Percentiles rank a stretch among this genome's conserved stretches.
phyloP scores from a whole-genome alignment of 2,329 filamentous ascomycete species.

The Claviceps humidiphila region DNA sequence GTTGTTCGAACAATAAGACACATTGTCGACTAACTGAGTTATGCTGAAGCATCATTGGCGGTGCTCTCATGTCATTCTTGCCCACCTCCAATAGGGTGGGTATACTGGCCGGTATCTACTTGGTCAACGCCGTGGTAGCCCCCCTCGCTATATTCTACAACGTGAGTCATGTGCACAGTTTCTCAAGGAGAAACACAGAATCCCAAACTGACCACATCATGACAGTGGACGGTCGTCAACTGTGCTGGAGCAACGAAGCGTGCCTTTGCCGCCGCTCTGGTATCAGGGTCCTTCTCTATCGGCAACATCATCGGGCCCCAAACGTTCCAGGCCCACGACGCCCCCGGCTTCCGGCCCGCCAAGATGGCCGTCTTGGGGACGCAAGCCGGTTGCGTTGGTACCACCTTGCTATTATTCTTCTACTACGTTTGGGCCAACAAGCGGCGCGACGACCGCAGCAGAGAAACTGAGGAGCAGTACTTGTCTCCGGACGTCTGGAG shows the following conservation, averaged over 20 bases:
- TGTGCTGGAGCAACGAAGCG: slow-evolving; percentile 39
- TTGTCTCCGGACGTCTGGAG: slow-evolving; percentile 30
- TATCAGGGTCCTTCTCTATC: slow-evolving; percentile 36
- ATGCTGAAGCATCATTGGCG: slow-evolving; percentile 28
- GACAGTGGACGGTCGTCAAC: slow-evolving; percentile 35
- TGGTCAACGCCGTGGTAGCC: slow-evolving; percentile 36
- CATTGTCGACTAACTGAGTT: background rate
- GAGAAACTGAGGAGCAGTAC: slow-evolving; percentile 26
- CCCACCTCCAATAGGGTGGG: slow-evolving; percentile 31
- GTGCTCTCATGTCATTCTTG: slow-evolving; percentile 39
- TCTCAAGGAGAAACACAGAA: no score
- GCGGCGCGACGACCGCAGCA: slow-evolving; percentile 17
- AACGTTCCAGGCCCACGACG: slow-evolving; percentile 39
- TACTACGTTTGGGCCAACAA: slow-evolving; percentile 40
- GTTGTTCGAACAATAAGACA: background rate
- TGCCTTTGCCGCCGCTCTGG: slow-evolving; percentile 33
- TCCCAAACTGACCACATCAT: background rate
- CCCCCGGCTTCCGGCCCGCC: slow-evolving; percentile 37
- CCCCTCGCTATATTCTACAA: slow-evolving; percentile 33
- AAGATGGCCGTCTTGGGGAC: slow-evolving; percentile 42
- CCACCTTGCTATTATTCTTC: slow-evolving; percentile 30
- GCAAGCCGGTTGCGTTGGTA: slow-evolving; percentile 27
- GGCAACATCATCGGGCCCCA: slow-evolving; percentile 45
- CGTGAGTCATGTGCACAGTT: slow-evolving; percentile 14
- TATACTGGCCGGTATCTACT: slow-evolving; percentile 34